phyloP scores from a whole-genome alignment of 2,329 filamentous ascomycete genomes.

The Ophiocordyceps polyrhachis-furcata region DNA sequence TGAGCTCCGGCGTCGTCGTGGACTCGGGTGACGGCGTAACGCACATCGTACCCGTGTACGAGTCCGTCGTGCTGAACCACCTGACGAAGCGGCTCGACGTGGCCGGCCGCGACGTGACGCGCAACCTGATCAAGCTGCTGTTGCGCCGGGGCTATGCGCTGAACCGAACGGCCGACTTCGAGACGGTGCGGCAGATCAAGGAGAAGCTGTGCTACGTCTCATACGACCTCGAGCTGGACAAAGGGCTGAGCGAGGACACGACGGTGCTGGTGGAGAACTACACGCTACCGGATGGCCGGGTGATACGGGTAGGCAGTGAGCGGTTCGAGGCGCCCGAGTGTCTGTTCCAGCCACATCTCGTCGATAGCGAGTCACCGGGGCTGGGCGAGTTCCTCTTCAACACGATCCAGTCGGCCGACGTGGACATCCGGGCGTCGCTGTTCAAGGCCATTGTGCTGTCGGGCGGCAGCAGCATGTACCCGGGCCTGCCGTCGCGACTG shows the following conservation, averaged over 20 bases:
- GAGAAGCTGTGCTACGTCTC: constrained; percentile 99
- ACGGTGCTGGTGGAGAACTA: constrained; percentile 96
- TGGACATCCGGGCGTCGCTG: constrained; percentile 80
- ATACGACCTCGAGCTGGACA: constrained; percentile 92
- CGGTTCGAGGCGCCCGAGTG: constrained; percentile 97
- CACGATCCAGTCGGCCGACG: constrained; percentile 89
- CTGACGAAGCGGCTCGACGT: constrained; percentile 88
- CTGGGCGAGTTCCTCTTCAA: constrained; percentile 98
- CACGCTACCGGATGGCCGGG: constrained; percentile 86
- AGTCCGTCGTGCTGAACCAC: constrained; percentile 94
- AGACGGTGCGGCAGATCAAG: constrained; percentile 97
- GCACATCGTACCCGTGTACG: constrained; percentile 96
- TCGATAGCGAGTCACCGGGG: constrained; percentile 92
- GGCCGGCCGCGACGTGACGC: constrained; percentile 91
- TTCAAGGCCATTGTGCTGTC: constrained; percentile 97
- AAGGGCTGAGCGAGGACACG: constrained; percentile 89
- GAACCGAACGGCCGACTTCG: constrained; percentile 96
- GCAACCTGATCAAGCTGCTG: constrained; percentile 89
- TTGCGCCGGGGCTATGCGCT: constrained; percentile 87
- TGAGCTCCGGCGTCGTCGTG: constrained; percentile 89
- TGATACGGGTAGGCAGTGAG: constrained; percentile 91
- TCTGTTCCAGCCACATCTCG: constrained; percentile 93
- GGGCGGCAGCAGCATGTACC: constrained; percentile 97
- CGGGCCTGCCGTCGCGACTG: constrained; percentile 77
- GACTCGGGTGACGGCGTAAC: constrained; percentile 97